A percentile compares a stretch with the other conserved stretches of the same genome.
phyloP scores from a whole-genome alignment of 257 asterid genomes.

The Hygrophila difformis region DNA sequence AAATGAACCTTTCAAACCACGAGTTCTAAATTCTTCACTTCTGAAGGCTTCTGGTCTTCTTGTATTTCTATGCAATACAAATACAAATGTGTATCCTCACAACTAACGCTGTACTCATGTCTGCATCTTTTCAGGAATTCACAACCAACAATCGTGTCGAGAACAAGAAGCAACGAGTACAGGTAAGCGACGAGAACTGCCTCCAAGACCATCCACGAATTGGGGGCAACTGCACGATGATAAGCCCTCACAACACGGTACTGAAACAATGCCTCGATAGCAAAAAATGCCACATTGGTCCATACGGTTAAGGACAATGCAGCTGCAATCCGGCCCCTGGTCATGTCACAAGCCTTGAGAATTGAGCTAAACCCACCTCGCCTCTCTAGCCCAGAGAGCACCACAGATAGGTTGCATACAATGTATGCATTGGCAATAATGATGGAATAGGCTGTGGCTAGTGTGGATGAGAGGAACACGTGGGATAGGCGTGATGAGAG shows the following conservation, averaged over 20 bases:
- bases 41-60: too few species aligned
- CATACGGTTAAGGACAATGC: slow-evolving; percentile 51
- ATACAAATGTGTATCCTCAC: slow-evolving; percentile 8
- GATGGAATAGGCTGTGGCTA: slow-evolving; percentile 48
- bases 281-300: slow-evolving; percentile 41
- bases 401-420: slow-evolving; percentile 35
- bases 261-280: slow-evolving; percentile 58
- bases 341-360: slow-evolving; percentile 37
- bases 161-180: slow-evolving; percentile 49
- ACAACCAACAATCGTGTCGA: slow-evolving; percentile 53
- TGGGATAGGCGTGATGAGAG: slow-evolving; percentile 26
- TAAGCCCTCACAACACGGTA: slow-evolving; percentile 37
- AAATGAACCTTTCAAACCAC: too few species aligned
- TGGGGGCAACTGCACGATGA: slow-evolving; percentile 3
- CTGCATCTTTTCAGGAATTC: slow-evolving; percentile 39
- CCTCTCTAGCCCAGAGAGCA: slow-evolving; percentile 36
- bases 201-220: slow-evolving; percentile 37
- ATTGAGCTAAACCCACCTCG: slow-evolving; percentile 33
- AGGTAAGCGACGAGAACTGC: slow-evolving; percentile 48
- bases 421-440: slow-evolving; percentile 52
- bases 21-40: too few species aligned
- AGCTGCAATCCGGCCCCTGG: slow-evolving; percentile 39
- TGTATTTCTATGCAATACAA: too few species aligned
- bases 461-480: slow-evolving; percentile 40
- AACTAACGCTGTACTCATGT: slow-evolving; percentile 13